Evolutionary conservation across 805 yeast genomes (phyloP).

Genomic region (Pichia insulana): DNA sequence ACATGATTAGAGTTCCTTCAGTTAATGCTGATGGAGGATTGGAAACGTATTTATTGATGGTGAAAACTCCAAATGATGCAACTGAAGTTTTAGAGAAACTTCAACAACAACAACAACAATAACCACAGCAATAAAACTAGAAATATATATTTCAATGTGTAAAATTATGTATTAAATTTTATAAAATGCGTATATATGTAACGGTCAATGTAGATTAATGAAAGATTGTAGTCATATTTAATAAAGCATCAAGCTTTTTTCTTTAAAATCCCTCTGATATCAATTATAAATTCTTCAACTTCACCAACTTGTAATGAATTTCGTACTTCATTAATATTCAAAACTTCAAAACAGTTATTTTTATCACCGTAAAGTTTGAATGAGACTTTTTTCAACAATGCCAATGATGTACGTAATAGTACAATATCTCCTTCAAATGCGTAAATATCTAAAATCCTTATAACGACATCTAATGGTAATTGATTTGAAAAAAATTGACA

Average conservation of each 20-base stretch:
- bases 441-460: slow-evolving; percentile 48
- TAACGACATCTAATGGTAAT: slow-evolving; percentile 37
- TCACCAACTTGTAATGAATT: slow-evolving; percentile 33
- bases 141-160: too few species aligned
- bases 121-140: neutral
- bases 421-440: slow-evolving; percentile 55
- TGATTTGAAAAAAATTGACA: slow-evolving; percentile 38
- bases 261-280: slow-evolving; percentile 32
- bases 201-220: neutral
- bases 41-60: slow-evolving; percentile 62
- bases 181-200: neutral
- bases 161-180: neutral
- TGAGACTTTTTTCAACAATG: slow-evolving; percentile 39
- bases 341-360: slow-evolving; percentile 34
- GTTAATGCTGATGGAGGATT: slow-evolving; percentile 48
- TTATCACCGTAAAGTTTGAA: slow-evolving; percentile 44
- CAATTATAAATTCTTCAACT: slow-evolving; percentile 38
- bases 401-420: slow-evolving; percentile 45
- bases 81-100: slow-evolving; percentile 35
- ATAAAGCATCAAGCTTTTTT: slow-evolving; percentile 14
- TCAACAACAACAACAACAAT: slow-evolving; percentile 16
- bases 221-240: neutral
- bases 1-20: slow-evolving; percentile 58
- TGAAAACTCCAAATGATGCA: slow-evolving; percentile 70
- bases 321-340: slow-evolving; percentile 14